Base-by-base conservation (phyloP, 768 basidiomycete genomes). In the Dioszegia aurantiaca region DNA sequence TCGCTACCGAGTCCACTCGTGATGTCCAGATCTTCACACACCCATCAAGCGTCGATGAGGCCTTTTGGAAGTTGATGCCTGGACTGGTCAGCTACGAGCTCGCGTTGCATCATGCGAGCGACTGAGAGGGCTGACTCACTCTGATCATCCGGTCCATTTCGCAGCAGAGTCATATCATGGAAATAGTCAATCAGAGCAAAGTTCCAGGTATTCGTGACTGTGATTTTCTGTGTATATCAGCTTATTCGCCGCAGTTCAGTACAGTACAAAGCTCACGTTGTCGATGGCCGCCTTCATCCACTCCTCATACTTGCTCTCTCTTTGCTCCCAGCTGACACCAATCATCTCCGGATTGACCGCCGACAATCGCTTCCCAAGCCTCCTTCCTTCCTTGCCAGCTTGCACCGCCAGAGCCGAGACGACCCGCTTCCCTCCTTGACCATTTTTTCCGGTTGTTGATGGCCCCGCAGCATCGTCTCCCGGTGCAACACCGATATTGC, bases 271-370 rank as follows among this genome's bases (percentile, higher is more conserved):
- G 48, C 41, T n/a, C 73, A 97, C 95, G 77, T 98, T 98, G 74
- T 98, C 94, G 2, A 94, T 98, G 1, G 93, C 92, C 86, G 98
- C 86, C 81, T 98, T 98, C 94, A 99, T 98, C 95, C 95, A 98
- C 77, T 98, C 92, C 75, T 99, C 95, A 70, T 87, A 95, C 68
- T 92, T 95, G 37, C 86, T 87, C 77, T 82, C 89, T 84, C 89
- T 89, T n/a, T 91, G 83, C 63, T 93, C 89, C 64, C 86, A 78
- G 0, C 43, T 53, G 10, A 53, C 51, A 17, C 51, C 51, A 3
- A 53, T 31, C 51, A 53, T 53, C 39, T 53, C 51, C 51, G 51
- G 51, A 27, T 53, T 53, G 3, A 56, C 55, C 31, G 55, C 55
- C 21, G 44, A 46, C 24, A 56, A 40, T 21, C 55, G 6, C 33